A percentile compares a stretch with the other conserved stretches of the same genome.
These are phyloP conservation scores for Sphagnum contortum DNA, from an alignment of 225 moss, liverwort and hornwort species.

Conservation along the genomic window DNA sequence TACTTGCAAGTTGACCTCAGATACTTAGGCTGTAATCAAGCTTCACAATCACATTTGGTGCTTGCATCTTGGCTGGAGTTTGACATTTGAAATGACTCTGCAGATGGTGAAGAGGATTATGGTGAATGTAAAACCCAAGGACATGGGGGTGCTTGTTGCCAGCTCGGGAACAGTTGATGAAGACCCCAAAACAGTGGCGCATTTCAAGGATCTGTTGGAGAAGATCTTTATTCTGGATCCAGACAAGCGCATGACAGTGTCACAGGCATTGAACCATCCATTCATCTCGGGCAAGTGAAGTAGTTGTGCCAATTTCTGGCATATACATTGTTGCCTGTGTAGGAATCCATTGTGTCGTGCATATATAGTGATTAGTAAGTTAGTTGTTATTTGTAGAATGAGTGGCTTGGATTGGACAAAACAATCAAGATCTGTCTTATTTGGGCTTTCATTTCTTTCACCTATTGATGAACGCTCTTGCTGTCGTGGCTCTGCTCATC, in stretches of 20 bases:
- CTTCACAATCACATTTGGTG: not conserved
- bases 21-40: not conserved
- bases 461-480: constrained; percentile 89
- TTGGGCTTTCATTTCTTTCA: constrained; percentile 59
- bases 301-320: constrained; percentile 90
- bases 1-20: too few relatives aligned
- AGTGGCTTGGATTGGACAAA: constrained; percentile 39
- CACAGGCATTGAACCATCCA: constrained; percentile 99
- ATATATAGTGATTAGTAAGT: constrained; percentile 34
- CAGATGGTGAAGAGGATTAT: constrained; percentile 98
- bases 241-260: constrained; percentile 99
- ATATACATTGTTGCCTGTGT: constrained; percentile 57
- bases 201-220: constrained; percentile 95
- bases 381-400: constrained; percentile 40
- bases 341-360: constrained; percentile 50
- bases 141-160: constrained; percentile 73
- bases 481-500: constrained; percentile 99
- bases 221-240: constrained; percentile 97
- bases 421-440: constrained; percentile 39
- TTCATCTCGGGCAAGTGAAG: constrained; percentile 99
- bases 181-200: constrained; percentile 64
- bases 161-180: constrained; percentile 80
- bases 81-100: constrained; percentile 1
- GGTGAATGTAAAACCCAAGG: constrained; percentile 83
- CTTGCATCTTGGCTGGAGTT: not conserved